Evolutionary conservation across 441 rosid species (phyloP).

Genomic region (Aleurites moluccanus): DNA sequence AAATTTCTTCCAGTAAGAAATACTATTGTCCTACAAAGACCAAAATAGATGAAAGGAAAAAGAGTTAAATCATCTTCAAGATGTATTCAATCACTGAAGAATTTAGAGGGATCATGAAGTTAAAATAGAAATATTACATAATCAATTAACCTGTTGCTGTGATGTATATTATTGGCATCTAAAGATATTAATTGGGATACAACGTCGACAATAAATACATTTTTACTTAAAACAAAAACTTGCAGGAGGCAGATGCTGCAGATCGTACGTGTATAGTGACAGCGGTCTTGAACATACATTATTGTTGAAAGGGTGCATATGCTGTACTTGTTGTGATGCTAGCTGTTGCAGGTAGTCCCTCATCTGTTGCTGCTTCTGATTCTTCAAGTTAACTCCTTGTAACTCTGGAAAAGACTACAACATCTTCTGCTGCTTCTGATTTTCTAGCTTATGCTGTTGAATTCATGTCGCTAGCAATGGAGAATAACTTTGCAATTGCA

Average conservation of each 20-base stretch:
- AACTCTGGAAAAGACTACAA: conserved; percentile 59
- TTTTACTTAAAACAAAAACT: conserved; percentile 26
- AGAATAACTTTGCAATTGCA: conserved; percentile 56
- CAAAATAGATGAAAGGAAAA: neutral
- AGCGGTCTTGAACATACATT: conserved; percentile 77
- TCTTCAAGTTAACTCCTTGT: conserved; percentile 63
- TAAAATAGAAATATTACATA: neutral
- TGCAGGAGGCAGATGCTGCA: conserved; percentile 75
- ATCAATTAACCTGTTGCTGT: neutral
- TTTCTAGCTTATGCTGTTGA: conserved; percentile 53
- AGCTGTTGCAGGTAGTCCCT: conserved; percentile 70
- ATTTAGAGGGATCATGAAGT: neutral
- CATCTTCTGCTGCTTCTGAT: conserved; percentile 53
- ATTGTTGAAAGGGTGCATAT: conserved; percentile 48
- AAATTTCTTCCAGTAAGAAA: conserved; percentile 90
- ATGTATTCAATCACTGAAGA: neutral
- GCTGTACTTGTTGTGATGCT: conserved; percentile 49
- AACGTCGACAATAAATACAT: neutral
- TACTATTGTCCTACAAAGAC: conserved; percentile 58
- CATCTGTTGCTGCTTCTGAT: conserved; percentile 47
- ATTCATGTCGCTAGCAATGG: conserved; percentile 56
- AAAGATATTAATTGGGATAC: neutral
- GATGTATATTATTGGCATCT: neutral
- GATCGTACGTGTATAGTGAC: conserved; percentile 83
- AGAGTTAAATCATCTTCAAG: neutral